Base-by-base conservation (phyloP, 306 rosid species). In the Vigna nakashimae region DNA sequence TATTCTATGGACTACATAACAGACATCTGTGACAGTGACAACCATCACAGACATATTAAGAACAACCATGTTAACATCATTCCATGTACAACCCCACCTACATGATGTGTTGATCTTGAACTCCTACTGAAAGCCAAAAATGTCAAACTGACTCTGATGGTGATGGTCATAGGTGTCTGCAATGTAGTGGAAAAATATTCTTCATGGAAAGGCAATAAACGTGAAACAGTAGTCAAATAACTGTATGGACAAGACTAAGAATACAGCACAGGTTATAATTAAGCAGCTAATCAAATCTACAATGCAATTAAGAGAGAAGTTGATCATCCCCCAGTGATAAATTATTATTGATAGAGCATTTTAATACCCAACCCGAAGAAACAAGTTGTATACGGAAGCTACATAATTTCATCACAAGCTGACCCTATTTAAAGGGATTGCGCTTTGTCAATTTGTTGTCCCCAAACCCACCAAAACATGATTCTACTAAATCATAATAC, bases 141-240 rank as follows among this genome's bases (percentile, higher is more conserved):
- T 68, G 87, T 73, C 76, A 80, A 84, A 84, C 70, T 75, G 86
- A 88, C 89, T 88, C 88, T 85, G 90, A 88, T 85, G 87, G 65
- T 86, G 87, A 88, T 86, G 73, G 79, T 81, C 93, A 88, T 87
- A 90, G 87, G 90, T 65, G 72, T 88, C 91, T 79, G 96, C 90
- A 56, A 86, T n/a, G 73, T 66, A 52, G 74, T 65, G 83, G 68
- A 69, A 79, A 86, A 77, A 82, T 74, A 80, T 80, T 87, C 90
- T 88, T 87, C 94, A 87, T 63, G 75, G 77, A 76, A 82, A 87
- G 80, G 86, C 88, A 81, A 83, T 73, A 73, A 77, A 82, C 77
- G 82, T 60, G 79, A 78, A 89, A 79, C 55, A 63, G 79, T 67
- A 69, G 80, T 87, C 85, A 91, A 81, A 85, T 82, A 86, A 82